Conservation (phyloP, 2,329 filamentous ascomycete genomes). For the Microascus cirrosus region DNA sequence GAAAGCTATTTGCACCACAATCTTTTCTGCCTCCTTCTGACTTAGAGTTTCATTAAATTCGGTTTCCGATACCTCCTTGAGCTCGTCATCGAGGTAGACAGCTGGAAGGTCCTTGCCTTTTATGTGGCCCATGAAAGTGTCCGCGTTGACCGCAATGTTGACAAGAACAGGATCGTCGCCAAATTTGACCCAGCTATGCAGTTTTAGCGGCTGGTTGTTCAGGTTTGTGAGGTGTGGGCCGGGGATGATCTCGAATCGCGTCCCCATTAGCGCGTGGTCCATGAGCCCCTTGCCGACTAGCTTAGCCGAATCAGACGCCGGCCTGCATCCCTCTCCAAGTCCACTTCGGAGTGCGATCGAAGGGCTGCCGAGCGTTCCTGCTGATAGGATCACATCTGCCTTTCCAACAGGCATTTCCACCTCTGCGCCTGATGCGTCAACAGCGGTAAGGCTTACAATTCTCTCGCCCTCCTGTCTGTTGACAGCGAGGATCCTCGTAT, state of each 20-base stretch:
- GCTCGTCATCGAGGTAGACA: not conserved
- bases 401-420: not conserved
- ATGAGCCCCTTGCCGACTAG: conserved; percentile 4
- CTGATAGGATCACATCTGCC: not conserved
- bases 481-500: not conserved
- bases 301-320: not conserved
- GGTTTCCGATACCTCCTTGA: not conserved
- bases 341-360: conserved; percentile 3
- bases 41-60: conserved; percentile 4
- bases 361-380: conserved; percentile 1
- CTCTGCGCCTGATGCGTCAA: not conserved
- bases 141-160: conserved; percentile 4
- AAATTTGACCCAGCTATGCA: conserved; percentile 4
- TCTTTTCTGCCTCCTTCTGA: not conserved
- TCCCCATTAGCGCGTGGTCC: conserved; percentile 4
- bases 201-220: conserved; percentile 1
- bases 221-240: not conserved
- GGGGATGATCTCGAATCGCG: conserved; percentile 1
- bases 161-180: conserved; percentile 2
- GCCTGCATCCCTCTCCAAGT: conserved; percentile 1
- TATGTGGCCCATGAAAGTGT: conserved; percentile 1
- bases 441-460: not conserved
- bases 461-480: not conserved
- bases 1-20: conserved; percentile 2
- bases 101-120: not conserved